These are phyloP conservation scores for Colletotrichum cordylinicola DNA, from an alignment of 2,329 filamentous ascomycete genomes.

Conservation along the genomic window DNA sequence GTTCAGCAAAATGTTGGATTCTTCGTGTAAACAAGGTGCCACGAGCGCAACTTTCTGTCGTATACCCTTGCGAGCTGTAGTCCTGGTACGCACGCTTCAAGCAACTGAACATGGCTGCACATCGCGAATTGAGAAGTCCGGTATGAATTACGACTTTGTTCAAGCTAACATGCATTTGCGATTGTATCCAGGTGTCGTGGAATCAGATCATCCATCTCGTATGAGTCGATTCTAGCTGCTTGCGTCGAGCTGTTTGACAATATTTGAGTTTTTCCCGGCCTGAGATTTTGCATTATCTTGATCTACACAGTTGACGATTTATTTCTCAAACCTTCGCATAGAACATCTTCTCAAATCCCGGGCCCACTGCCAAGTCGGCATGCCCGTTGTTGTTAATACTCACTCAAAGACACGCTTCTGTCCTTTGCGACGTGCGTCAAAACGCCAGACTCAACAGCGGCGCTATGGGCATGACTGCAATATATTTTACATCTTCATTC, in stretches of 20 bases:
- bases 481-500: background rate
- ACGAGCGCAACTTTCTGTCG: accelerated
- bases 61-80: accelerated
- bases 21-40: accelerated
- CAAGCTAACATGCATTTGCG: accelerated
- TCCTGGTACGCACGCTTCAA: accelerated
- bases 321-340: background rate
- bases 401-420: background rate
- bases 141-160: background rate
- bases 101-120: accelerated
- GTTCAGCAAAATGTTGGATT: accelerated
- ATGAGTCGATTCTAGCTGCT: background rate
- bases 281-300: no score
- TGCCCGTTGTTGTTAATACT: background rate
- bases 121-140: accelerated
- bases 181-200: background rate
- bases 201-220: accelerated
- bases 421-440: background rate
- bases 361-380: background rate
- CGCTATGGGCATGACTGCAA: background rate
- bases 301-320: background rate
- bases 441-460: background rate
- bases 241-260: no score
- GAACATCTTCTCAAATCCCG: accelerated
- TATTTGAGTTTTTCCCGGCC: no score